Evolutionary conservation across 2,329 filamentous ascomycete genomes (phyloP).

Genomic region (Chaetomium sp.): DNA sequence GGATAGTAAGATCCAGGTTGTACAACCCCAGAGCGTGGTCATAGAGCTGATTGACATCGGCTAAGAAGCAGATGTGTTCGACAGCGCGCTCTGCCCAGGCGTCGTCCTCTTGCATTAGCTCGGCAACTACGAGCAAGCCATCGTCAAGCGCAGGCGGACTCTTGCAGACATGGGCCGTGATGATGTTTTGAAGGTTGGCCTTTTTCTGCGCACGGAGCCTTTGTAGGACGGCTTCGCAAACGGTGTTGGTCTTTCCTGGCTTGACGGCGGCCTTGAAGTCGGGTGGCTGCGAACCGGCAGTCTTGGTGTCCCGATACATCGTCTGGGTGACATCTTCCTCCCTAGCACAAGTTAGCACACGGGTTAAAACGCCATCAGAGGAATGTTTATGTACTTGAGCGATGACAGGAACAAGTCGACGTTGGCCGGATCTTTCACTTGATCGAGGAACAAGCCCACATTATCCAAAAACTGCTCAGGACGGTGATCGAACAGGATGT

Average conservation of each 20-base stretch:
- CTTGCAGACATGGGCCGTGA: conserved; percentile 95
- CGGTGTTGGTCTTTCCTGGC: conserved; percentile 74
- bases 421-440: conserved; percentile 77
- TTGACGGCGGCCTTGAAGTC: conserved; percentile 14
- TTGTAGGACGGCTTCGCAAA: conserved; percentile 82
- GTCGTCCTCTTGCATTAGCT: conserved; percentile 67
- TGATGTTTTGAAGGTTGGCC: conserved; percentile 81
- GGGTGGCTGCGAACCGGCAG: conserved; percentile 10
- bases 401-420: conserved; percentile 92
- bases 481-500: conserved; percentile 92
- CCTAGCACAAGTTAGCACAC: conserved; percentile 44
- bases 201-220: conserved; percentile 63
- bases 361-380: not conserved
- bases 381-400: conserved; percentile 60
- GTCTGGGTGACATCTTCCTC: conserved; percentile 92
- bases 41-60: conserved; percentile 89
- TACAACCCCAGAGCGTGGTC: conserved; percentile 89
- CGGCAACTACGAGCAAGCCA: conserved; percentile 76
- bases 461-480: conserved; percentile 80
- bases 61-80: conserved; percentile 96
- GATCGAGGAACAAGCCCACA: conserved; percentile 76
- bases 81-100: conserved; percentile 83
- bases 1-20: conserved; percentile 82
- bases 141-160: conserved; percentile 85
- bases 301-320: conserved; percentile 87